phyloP scores from a whole-genome alignment of 805 yeast genomes.

The Zygotorulaspora chibaensis region DNA sequence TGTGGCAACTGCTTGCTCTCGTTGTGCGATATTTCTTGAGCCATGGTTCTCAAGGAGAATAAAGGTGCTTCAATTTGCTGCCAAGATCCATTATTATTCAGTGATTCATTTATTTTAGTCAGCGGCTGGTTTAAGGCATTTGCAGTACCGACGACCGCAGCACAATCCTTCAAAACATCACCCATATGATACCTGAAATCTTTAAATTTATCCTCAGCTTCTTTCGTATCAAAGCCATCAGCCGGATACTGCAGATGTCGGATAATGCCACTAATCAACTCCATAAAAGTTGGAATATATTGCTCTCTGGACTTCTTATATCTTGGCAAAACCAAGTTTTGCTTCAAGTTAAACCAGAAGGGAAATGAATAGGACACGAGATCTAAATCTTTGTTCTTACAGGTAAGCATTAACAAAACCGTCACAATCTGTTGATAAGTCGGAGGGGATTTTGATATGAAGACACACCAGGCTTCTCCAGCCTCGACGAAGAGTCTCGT shows the following conservation, averaged over 20 bases:
- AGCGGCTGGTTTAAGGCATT: slow-evolving; percentile 70
- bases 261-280: slow-evolving; percentile 39
- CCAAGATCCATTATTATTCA: slow-evolving; percentile 48
- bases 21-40: slow-evolving; percentile 69
- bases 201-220: slow-evolving; percentile 86
- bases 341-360: slow-evolving; percentile 85
- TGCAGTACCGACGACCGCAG: slow-evolving; percentile 79
- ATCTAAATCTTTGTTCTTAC: slow-evolving; percentile 78
- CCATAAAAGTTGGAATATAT: slow-evolving; percentile 23
- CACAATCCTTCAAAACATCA: slow-evolving; percentile 93
- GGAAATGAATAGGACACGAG: slow-evolving; percentile 85
- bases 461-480: slow-evolving; percentile 92
- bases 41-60: slow-evolving; percentile 90
- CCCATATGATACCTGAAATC: slow-evolving; percentile 97
- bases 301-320: slow-evolving; percentile 26
- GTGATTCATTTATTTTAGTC: slow-evolving; percentile 45
- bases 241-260: slow-evolving; percentile 74
- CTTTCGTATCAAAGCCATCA: slow-evolving; percentile 60
- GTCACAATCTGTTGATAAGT: slow-evolving; percentile 70
- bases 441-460: slow-evolving; percentile 67
- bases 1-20: slow-evolving; percentile 70
- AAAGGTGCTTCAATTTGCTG: slow-evolving; percentile 86
- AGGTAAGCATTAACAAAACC: slow-evolving; percentile 64
- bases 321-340: slow-evolving; percentile 41
- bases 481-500: slow-evolving; percentile 84